Evolutionary conservation across 441 rosid genomes (phyloP).

Genomic region (Croton setiger): DNA sequence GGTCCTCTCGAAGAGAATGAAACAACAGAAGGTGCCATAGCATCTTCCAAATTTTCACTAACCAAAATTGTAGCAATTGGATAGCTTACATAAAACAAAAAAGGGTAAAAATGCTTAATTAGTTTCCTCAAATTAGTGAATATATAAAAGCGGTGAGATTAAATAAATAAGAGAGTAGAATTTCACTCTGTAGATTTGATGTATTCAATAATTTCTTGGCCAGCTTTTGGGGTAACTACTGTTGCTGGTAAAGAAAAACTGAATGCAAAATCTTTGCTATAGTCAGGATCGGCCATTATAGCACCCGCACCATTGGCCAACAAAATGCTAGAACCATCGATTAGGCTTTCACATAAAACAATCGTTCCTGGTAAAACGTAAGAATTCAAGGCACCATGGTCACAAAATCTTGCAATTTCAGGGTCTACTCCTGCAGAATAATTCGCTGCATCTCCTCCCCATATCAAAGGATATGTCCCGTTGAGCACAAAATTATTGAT

Average conservation of each 20-base stretch:
- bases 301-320: conserved; percentile 29
- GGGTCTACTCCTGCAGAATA: conserved; percentile 31
- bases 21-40: conserved; percentile 57
- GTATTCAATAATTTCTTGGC: conserved; percentile 41
- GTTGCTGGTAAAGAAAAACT: conserved; percentile 45
- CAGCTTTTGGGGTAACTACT: conserved; percentile 48
- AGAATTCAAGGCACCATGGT: conserved; percentile 30
- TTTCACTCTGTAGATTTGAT: conserved; percentile 63
- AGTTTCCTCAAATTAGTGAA: neutral
- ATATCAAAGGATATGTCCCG: conserved; percentile 39
- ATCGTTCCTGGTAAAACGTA: conserved; percentile 49
- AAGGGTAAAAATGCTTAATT: neutral
- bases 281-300: conserved; percentile 28
- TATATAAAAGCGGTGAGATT: too few species aligned
- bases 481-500: conserved; percentile 37
- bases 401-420: conserved; percentile 28
- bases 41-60: conserved; percentile 35
- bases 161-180: neutral
- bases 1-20: conserved; percentile 87
- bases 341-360: conserved; percentile 44
- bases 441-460: conserved; percentile 52
- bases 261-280: conserved; percentile 28
- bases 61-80: conserved; percentile 69
- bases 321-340: conserved; percentile 24
- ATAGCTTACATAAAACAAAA: conserved; percentile 36